Percentiles rank a stretch among this genome's conserved stretches.
These are phyloP conservation scores for Sarocladium brachiariae DNA, from an alignment of 2,329 filamentous ascomycete genomes.

Conservation along the genomic window DNA sequence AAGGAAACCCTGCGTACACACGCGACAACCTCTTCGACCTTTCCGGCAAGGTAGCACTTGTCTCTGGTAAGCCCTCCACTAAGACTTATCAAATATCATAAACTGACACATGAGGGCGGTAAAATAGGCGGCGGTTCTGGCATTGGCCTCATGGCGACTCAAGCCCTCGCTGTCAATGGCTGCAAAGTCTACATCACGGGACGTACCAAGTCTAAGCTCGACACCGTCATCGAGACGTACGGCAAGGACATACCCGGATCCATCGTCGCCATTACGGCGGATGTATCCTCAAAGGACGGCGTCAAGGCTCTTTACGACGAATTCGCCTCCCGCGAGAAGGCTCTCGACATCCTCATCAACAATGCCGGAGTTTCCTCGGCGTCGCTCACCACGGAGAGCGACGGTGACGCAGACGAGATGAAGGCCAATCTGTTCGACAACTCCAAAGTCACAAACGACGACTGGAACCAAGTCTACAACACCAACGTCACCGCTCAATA, in stretches of 20 bases:
- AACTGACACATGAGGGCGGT: no score
- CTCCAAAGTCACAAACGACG: slow-evolving; percentile 49
- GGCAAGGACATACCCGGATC: slow-evolving; percentile 45
- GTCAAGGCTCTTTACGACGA: slow-evolving; percentile 51
- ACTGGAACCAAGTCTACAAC: slow-evolving; percentile 66
- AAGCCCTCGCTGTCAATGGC: slow-evolving; percentile 60
- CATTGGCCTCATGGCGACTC: slow-evolving; percentile 62
- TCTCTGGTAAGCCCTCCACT: slow-evolving; percentile 35
- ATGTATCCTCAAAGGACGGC: slow-evolving; percentile 56
- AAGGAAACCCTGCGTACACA: slow-evolving; percentile 24
- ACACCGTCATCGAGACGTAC: slow-evolving; percentile 51
- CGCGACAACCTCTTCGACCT: slow-evolving; percentile 34
- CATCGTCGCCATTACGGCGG: slow-evolving; percentile 53
- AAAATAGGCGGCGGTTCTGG: slow-evolving; percentile 49
- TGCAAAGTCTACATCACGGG: slow-evolving; percentile 66
- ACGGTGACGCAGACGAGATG: slow-evolving; percentile 43
- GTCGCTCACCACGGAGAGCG: slow-evolving; percentile 46
- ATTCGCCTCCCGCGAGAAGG: slow-evolving; percentile 45
- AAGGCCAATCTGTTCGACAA: slow-evolving; percentile 61
- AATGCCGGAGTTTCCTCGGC: slow-evolving; percentile 58
- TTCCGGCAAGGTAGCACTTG: slow-evolving; percentile 35
- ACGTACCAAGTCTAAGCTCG: slow-evolving; percentile 55
- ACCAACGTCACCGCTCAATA: slow-evolving; percentile 69
- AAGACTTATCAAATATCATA: no score
- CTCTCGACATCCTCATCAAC: slow-evolving; percentile 60